Percentiles rank a stretch among this genome's conserved stretches.
Evolutionary conservation across 768 basidiomycete species (phyloP).

Genomic region (Lentinus tigrinus): DNA sequence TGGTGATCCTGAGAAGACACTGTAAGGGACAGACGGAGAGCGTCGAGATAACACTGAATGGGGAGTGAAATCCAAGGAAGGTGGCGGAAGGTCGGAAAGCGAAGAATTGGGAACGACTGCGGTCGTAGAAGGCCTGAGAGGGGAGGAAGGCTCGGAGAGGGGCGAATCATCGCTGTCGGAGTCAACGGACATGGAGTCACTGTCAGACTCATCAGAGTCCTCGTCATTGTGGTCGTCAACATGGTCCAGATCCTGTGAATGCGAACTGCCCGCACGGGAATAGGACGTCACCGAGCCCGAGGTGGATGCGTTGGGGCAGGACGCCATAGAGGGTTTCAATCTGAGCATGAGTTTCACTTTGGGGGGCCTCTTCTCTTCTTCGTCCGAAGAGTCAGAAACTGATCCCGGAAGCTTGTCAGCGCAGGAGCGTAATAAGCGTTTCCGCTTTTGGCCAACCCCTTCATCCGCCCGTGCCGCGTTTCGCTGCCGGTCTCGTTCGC

Average conservation of each 20-base stretch:
- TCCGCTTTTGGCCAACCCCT: slow-evolving; percentile 44
- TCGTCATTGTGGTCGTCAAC: slow-evolving; percentile 34
- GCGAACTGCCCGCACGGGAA: slow-evolving; percentile 14
- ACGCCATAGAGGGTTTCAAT: slow-evolving; percentile 48
- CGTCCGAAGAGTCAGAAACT: slow-evolving; percentile 27
- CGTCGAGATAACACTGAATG: slow-evolving; percentile 37
- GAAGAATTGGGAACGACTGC: slow-evolving; percentile 43
- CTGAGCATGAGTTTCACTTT: slow-evolving; percentile 74
- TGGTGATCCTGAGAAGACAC: slow-evolving; percentile 50
- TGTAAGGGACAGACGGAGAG: slow-evolving; percentile 58
- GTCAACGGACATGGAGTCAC: slow-evolving; percentile 45
- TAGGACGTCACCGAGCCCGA: slow-evolving; percentile 23
- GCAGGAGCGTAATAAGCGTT: slow-evolving; percentile 37
- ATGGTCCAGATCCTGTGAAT: slow-evolving; percentile 20
- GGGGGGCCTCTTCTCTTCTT: slow-evolving; percentile 43
- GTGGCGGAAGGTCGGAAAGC: slow-evolving; percentile 35
- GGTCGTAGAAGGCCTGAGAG: slow-evolving; percentile 55
- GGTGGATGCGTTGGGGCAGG: slow-evolving; percentile 25
- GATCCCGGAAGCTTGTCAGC: slow-evolving; percentile 24
- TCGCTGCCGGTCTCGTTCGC: slow-evolving; percentile 28
- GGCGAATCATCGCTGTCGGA: slow-evolving; percentile 34
- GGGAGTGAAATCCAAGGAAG: slow-evolving; percentile 22
- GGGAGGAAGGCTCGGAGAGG: slow-evolving; percentile 46
- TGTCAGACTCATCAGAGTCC: slow-evolving; percentile 32
- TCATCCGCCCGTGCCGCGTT: slow-evolving; percentile 31